Conservation (phyloP, 306 rosid species). For the Bauhinia variegata region DNA sequence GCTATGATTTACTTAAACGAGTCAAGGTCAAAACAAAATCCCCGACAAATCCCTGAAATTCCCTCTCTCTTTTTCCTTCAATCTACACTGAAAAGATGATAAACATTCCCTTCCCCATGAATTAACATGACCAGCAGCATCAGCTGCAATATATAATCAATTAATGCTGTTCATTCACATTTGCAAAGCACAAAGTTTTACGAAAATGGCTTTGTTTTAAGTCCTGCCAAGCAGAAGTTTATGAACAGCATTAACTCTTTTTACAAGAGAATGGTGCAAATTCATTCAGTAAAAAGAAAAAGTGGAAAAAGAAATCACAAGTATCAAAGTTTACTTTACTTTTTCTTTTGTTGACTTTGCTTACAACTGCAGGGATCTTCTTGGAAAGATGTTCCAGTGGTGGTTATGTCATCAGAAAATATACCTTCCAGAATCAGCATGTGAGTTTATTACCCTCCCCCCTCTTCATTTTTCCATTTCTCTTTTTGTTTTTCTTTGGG, state of each 20-base stretch:
- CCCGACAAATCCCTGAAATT: slow-evolving; percentile 48
- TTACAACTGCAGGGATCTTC: slow-evolving; percentile 77
- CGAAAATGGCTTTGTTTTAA: not conserved
- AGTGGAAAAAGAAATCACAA: slow-evolving; percentile 26
- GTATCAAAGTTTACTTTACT: slow-evolving; percentile 27
- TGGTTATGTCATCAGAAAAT: slow-evolving; percentile 96
- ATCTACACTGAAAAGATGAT: slow-evolving; percentile 30
- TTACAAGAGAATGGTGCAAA: slow-evolving; percentile 3
- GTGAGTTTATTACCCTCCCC: slow-evolving; percentile 41
- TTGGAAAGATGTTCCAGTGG: slow-evolving; percentile 94
- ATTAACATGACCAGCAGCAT: slow-evolving; percentile 2
- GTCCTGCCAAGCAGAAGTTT: not conserved
- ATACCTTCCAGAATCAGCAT: slow-evolving; percentile 88
- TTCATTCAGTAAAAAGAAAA: slow-evolving; percentile 29
- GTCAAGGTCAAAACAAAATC: slow-evolving; percentile 66
- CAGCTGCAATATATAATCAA: not conserved
- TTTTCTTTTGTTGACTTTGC: slow-evolving; percentile 38
- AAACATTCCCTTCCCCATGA: slow-evolving; percentile 39
- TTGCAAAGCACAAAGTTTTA: slow-evolving; percentile 8
- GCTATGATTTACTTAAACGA: slow-evolving; percentile 92
- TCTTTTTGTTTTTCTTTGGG: too few relatives aligned
- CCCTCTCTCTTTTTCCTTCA: slow-evolving; percentile 34
- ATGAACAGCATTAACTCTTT: not conserved
- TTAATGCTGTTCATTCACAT: slow-evolving; percentile 8
- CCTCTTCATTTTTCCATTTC: not conserved